These are phyloP conservation scores for Naganishia friedmannii DNA, from an alignment of 768 basidiomycete species.

Conservation along the genomic window DNA sequence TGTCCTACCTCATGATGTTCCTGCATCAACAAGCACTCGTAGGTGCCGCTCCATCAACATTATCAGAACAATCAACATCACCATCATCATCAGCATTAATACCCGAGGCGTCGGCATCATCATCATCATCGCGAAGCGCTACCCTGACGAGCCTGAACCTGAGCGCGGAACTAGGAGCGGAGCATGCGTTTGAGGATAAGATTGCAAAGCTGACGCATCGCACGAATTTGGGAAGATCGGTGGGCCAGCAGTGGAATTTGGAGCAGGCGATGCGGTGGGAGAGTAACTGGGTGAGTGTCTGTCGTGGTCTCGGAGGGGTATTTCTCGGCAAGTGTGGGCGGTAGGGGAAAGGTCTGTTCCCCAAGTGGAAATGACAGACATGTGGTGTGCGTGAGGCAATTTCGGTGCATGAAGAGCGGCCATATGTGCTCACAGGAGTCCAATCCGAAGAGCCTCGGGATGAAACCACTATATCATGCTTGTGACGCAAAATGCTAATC, in stretches of 20 bases:
- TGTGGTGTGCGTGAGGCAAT: background rate
- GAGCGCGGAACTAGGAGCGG: slow-evolving; percentile 24
- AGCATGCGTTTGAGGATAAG: slow-evolving; percentile 37
- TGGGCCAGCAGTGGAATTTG: slow-evolving; percentile 42
- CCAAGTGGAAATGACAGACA: background rate
- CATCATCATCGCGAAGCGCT: background rate
- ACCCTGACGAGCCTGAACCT: slow-evolving; percentile 1
- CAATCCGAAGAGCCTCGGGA: background rate
- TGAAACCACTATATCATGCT: background rate
- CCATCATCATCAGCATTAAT: background rate
- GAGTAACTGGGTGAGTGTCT: slow-evolving; percentile 31
- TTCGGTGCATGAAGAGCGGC: no score
- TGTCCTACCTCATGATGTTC: slow-evolving; percentile 44
- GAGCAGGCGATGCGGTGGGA: slow-evolving; percentile 40
- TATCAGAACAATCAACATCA: slow-evolving; percentile 2
- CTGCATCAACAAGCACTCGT: slow-evolving; percentile 38
- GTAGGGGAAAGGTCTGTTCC: background rate
- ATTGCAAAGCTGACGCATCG: slow-evolving; percentile 42
- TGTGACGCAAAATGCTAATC: background rate
- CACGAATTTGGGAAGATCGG: slow-evolving; percentile 44
- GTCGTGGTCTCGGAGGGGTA: background rate
- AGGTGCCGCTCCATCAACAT: background rate
- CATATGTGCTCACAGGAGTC: no score
- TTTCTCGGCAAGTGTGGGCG: background rate
- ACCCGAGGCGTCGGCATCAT: background rate